Base-by-base conservation (phyloP, 2,329 filamentous ascomycete species). In the Microcyclospora tardicrescens region DNA sequence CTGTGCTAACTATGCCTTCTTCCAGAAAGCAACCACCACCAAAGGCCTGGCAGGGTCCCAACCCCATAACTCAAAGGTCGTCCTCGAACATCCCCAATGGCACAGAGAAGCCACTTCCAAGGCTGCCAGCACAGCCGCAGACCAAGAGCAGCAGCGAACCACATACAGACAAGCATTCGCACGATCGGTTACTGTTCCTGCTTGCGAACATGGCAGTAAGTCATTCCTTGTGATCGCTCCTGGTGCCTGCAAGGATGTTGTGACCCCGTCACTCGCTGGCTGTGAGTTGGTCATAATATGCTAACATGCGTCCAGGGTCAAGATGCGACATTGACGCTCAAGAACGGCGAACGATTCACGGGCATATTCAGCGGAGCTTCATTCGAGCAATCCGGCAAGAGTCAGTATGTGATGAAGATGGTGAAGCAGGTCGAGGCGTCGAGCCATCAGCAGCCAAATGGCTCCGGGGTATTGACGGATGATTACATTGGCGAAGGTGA, bases 361-460 rank as follows among this genome's bases (percentile, higher is more conserved):
- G 77, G 76, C 40, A 69, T 79, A 28, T 73, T 79, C 50, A 75
- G 72, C 31, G 71, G 70, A 33, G 69, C 68, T 10, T 65, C 64
- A 8, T 56, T 73, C 16, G 70, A 74, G 38, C 55, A 46, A 11
- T 11, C 67, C 4, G 63, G 57, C 44, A 69, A 74, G 45, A 62
- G 69, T 35, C 66, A 68, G 13, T 72, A 79, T 50, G 61, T 70
- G 19, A 64, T 80, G 49, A 81, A 80, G 59, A 82, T 82, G 77
- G 73, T 75, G 27, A 74, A 73, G 54, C 69, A 67, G 46, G 56
- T 65, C 40, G 57, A 61, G 33, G 50, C 58, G 13, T 58, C 56
- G 19, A 58, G 54, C 42, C 58, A 62, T 35, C 47, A 61, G 34
- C 65, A 66, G 41, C 48, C 54, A 35, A 73, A 72, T 54, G 70